Conservation (phyloP, 352 stramenopile genomes). For the Phytophthora tubulina region DNA sequence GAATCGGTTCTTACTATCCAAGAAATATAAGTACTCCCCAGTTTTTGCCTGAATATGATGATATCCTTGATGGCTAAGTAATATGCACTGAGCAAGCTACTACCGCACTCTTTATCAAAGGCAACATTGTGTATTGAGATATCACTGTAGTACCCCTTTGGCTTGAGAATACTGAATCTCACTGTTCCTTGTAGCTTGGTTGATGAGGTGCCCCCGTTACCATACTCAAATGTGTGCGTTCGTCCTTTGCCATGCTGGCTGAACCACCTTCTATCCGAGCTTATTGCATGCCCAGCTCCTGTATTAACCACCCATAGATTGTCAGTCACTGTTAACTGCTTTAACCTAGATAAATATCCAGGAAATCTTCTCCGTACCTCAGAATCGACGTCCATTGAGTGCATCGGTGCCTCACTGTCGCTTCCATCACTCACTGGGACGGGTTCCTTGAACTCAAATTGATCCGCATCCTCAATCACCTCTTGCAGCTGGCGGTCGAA, state of each 20-base stretch:
- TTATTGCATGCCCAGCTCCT: slow-evolving; percentile 28
- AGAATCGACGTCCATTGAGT: neutral
- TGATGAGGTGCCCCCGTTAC: neutral
- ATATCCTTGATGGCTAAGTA: slow-evolving; percentile 29
- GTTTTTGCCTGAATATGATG: slow-evolving; percentile 16
- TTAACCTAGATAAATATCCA: slow-evolving; percentile 11
- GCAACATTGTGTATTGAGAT: slow-evolving; percentile 28
- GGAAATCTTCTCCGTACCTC: neutral
- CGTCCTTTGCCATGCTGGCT: neutral
- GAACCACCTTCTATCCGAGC: slow-evolving; percentile 20
- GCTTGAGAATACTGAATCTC: slow-evolving; percentile 20
- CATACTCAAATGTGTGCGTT: neutral
- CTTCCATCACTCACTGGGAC: neutral
- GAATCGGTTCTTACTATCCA: slow-evolving; percentile 22
- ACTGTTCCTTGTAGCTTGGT: slow-evolving; percentile 18
- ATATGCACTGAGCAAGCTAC: slow-evolving; percentile 32
- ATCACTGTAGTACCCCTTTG: slow-evolving; percentile 9
- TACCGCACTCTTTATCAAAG: slow-evolving; percentile 17
- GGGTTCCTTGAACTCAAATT: neutral
- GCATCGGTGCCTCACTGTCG: neutral
- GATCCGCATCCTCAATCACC: neutral
- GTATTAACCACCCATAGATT: slow-evolving; percentile 25
- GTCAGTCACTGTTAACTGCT: slow-evolving; percentile 7
- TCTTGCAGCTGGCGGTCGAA: neutral
- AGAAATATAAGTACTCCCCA: slow-evolving; percentile 17